Evolutionary conservation across 2,329 filamentous ascomycete genomes (phyloP).

Genomic region (Penicillium palitans): DNA sequence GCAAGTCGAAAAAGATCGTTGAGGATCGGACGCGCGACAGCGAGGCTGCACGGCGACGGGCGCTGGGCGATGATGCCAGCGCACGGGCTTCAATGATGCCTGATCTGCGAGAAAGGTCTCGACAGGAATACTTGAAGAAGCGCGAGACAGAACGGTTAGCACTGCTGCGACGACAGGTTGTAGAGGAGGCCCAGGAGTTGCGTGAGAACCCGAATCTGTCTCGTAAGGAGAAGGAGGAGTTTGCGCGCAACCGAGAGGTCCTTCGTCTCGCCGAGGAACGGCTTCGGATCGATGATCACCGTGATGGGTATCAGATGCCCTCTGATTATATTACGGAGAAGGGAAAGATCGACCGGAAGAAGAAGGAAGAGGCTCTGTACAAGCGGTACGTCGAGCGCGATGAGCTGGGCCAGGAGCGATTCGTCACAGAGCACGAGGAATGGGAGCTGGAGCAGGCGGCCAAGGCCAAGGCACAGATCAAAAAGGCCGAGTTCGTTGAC

Average conservation of each 20-base stretch:
- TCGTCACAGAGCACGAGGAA: conserved; percentile 90
- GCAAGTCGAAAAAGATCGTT: conserved; percentile 67
- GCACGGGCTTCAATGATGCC: conserved; percentile 71
- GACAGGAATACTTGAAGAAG: conserved; percentile 93
- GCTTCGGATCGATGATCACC: conserved; percentile 82
- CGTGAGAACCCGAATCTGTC: conserved; percentile 73
- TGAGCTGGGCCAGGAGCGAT: conserved; percentile 82
- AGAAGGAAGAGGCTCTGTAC: conserved; percentile 87
- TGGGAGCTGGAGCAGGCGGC: conserved; percentile 90
- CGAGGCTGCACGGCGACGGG: conserved; percentile 60
- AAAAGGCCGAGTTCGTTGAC: conserved; percentile 70
- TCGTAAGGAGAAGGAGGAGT: conserved; percentile 78
- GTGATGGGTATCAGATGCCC: conserved; percentile 88
- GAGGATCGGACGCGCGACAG: conserved; percentile 61
- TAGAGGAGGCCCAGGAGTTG: conserved; percentile 80
- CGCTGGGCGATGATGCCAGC: conserved; percentile 66
- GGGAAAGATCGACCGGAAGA: conserved; percentile 80
- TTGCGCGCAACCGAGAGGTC: conserved; percentile 82
- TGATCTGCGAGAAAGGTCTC: conserved; percentile 77
- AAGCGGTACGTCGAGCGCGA: conserved; percentile 86
- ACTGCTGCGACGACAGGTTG: conserved; percentile 84
- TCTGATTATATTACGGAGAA: conserved; percentile 95
- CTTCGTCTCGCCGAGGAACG: conserved; percentile 80
- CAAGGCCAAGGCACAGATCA: conserved; percentile 85
- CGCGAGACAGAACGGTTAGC: conserved; percentile 82